phyloP scores from a whole-genome alignment of 805 yeast species.

The Starmerella gropengiesseri region DNA sequence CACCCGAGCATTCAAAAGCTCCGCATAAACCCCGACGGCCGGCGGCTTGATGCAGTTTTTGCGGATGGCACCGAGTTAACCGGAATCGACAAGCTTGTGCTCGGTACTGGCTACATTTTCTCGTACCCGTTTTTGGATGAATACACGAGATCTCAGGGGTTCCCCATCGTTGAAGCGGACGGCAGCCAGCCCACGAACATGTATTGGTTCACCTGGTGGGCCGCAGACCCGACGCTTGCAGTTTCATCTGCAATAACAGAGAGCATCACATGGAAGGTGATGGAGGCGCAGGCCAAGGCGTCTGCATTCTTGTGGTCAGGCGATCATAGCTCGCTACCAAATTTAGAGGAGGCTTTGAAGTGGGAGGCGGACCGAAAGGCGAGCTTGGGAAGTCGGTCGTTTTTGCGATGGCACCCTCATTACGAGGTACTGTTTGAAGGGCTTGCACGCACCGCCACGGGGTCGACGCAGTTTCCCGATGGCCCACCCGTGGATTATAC shows the following conservation, averaged over 20 bases:
- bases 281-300: conserved; percentile 18
- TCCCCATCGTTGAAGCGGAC: conserved; percentile 8
- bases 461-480: conserved; percentile 2
- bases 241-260: conserved; percentile 15
- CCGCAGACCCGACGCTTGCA: conserved; percentile 16
- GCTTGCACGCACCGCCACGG: conserved; percentile 6
- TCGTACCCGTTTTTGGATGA: conserved; percentile 18
- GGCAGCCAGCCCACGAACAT: conserved; percentile 14
- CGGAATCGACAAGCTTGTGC: conserved; percentile 14
- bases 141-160: conserved; percentile 7
- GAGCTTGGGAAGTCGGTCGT: conserved; percentile 2
- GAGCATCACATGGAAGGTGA: conserved; percentile 16
- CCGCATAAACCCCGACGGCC: background rate
- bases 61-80: conserved; percentile 6
- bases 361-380: conserved; percentile 15
- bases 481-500: background rate
- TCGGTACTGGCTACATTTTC: conserved; percentile 20
- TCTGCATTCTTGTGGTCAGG: conserved; percentile 15
- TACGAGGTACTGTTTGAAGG: conserved; percentile 15
- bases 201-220: conserved; percentile 22
- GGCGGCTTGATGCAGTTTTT: conserved; percentile 7
- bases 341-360: conserved; percentile 6
- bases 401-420: conserved; percentile 18
- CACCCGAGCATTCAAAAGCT: conserved; percentile 11
- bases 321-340: conserved; percentile 5